Conservation (phyloP, 2,329 filamentous ascomycete genomes). For the Passalora sequoiae region DNA sequence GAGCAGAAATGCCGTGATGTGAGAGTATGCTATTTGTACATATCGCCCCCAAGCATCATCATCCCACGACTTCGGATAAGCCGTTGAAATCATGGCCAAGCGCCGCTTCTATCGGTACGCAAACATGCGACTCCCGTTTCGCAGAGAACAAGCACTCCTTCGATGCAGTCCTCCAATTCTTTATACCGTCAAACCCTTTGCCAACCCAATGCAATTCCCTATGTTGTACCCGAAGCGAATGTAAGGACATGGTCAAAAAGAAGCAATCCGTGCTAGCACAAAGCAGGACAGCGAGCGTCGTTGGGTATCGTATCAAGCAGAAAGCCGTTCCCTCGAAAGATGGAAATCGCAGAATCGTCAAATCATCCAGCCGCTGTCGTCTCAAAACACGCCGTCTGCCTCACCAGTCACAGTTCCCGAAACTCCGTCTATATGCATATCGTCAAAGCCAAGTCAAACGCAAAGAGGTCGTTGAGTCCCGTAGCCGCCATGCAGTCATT, state of each 20-base stretch:
- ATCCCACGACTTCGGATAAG: too few relatives aligned
- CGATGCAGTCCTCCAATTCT: background rate
- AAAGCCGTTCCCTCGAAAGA: background rate
- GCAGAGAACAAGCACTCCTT: background rate
- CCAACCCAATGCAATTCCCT: background rate
- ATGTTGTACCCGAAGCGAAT: background rate
- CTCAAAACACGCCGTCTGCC: too few relatives aligned
- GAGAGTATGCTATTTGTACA: slow-evolving; percentile 2
- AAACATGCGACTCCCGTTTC: too few relatives aligned
- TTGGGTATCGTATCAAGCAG: slow-evolving; percentile 9
- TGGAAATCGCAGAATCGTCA: background rate
- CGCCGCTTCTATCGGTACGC: too few relatives aligned
- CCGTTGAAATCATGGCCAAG: too few relatives aligned
- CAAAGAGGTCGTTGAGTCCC: background rate
- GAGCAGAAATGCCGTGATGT: background rate
- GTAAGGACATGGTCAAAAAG: background rate
- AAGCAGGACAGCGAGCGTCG: slow-evolving; percentile 7
- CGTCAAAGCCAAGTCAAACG: background rate
- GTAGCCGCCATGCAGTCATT: slow-evolving; percentile 8
- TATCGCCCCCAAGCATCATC: too few relatives aligned
- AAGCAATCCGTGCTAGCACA: background rate
- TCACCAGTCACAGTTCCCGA: too few relatives aligned
- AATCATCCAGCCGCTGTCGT: background rate
- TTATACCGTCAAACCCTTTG: background rate
- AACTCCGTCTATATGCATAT: background rate